A percentile compares a stretch with the other conserved stretches of the same genome.
phyloP scores from a whole-genome alignment of 306 rosid genomes.

The Begonia peltatifolia region DNA sequence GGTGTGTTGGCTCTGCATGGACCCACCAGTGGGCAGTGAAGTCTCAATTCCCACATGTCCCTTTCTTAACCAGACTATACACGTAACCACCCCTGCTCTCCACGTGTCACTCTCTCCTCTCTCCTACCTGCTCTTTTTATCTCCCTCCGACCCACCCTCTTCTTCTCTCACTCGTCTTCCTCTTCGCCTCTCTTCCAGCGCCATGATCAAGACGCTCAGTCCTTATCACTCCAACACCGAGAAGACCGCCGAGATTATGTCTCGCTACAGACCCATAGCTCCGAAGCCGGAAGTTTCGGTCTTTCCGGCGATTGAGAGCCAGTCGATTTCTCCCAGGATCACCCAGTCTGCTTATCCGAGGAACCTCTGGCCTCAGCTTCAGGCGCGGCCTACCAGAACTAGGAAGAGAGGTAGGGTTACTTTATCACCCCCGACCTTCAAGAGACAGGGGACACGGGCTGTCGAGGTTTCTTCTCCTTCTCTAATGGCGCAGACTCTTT shows the following conservation, averaged over 20 bases:
- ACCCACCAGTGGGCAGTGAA: slow-evolving; percentile 19
- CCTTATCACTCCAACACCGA: slow-evolving; percentile 38
- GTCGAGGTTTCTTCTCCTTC: slow-evolving; percentile 9
- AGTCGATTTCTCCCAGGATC: slow-evolving; percentile 44
- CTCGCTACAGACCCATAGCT: slow-evolving; percentile 81
- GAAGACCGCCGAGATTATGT: slow-evolving; percentile 87
- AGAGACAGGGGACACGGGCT: slow-evolving; percentile 23
- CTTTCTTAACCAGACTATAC: slow-evolving; percentile 24
- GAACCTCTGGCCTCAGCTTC: slow-evolving; percentile 68
- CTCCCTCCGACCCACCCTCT: neutral
- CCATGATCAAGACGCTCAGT: too few species aligned
- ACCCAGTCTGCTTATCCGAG: slow-evolving; percentile 63
- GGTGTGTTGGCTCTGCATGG: slow-evolving; percentile 53
- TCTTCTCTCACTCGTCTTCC: too few species aligned
- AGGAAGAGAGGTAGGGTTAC: slow-evolving; percentile 54
- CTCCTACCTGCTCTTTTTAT: neutral
- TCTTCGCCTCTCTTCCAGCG: too few species aligned
- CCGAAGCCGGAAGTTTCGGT: slow-evolving; percentile 56
- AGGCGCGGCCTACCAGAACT: slow-evolving; percentile 80
- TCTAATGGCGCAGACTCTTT: slow-evolving; percentile 16
- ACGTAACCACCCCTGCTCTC: slow-evolving; percentile 21
- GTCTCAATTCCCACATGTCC: slow-evolving; percentile 27
- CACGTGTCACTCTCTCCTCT: slow-evolving; percentile 31
- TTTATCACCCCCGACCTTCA: slow-evolving; percentile 35
- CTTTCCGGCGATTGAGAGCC: slow-evolving; percentile 16